These are phyloP conservation scores for Candida tetrigidarum DNA, from an alignment of 1,139 yeast species.

Conservation along the genomic window DNA sequence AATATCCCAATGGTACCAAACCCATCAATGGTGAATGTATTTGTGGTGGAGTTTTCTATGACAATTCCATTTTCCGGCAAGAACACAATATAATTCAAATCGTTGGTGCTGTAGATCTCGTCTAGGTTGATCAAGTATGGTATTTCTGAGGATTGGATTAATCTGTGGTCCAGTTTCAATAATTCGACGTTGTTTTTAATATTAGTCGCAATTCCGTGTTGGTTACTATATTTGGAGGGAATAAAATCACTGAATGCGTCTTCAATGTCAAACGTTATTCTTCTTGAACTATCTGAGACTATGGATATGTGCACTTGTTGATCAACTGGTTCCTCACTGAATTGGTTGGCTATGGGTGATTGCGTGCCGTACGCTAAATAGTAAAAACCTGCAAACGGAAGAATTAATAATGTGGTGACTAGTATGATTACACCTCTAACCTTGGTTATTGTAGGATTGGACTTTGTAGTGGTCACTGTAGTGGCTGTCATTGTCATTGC, in stretches of 20 bases:
- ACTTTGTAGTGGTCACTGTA: background rate
- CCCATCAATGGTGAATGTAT: conserved; percentile 83
- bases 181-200: conserved; percentile 7
- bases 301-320: conserved; percentile 7
- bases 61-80: conserved; percentile 56
- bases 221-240: background rate
- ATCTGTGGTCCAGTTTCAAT: conserved; percentile 5
- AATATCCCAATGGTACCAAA: conserved; percentile 79
- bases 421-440: conserved; percentile 1
- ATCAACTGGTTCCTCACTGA: conserved; percentile 2
- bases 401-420: background rate
- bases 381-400: conserved; percentile 5
- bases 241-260: conserved; percentile 2
- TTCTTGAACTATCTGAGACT: conserved; percentile 4
- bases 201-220: conserved; percentile 2
- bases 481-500: background rate
- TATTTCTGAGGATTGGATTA: conserved; percentile 3
- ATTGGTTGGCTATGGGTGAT: background rate
- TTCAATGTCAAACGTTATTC: background rate
- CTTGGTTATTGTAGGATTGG: background rate
- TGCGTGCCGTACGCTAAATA: background rate
- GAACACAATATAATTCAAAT: conserved; percentile 10
- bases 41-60: conserved; percentile 53
- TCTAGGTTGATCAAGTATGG: conserved; percentile 8
- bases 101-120: conserved; percentile 6